Conservation (phyloP, 1,284 basidiomycete genomes). For the Rhodotorula sp. region DNA sequence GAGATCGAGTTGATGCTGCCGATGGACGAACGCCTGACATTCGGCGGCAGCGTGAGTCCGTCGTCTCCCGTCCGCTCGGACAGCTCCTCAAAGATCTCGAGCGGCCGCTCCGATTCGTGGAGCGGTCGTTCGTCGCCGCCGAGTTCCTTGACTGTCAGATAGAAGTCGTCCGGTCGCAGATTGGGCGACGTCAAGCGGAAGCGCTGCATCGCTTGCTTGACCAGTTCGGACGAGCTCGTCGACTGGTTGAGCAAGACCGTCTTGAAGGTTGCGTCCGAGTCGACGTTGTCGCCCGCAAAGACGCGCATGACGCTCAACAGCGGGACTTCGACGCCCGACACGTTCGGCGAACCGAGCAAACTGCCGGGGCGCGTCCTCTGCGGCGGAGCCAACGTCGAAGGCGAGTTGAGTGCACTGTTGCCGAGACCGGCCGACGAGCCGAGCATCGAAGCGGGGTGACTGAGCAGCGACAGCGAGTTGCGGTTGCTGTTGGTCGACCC, state of each 20-base stretch:
- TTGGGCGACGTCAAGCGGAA: constrained; percentile 66
- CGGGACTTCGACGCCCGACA: constrained; percentile 57
- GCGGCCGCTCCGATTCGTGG: constrained; percentile 69
- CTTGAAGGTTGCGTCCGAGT: constrained; percentile 95
- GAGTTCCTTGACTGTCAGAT: constrained; percentile 86
- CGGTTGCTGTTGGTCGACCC: constrained; percentile 15
- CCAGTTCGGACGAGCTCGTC: constrained; percentile 77
- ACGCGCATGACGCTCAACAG: constrained; percentile 91
- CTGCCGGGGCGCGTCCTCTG: constrained; percentile 53
- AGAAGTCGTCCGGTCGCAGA: constrained; percentile 66
- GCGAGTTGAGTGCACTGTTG: constrained; percentile 7
- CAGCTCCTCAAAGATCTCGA: constrained; percentile 80
- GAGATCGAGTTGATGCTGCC: constrained; percentile 88
- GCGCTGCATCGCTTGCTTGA: constrained; percentile 87
- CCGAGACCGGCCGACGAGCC: constrained; percentile 1
- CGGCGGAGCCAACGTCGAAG: constrained; percentile 18
- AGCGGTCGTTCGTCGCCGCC: constrained; percentile 73
- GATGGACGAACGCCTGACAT: constrained; percentile 86
- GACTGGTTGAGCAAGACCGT: constrained; percentile 87
- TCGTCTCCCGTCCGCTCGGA: constrained; percentile 57
- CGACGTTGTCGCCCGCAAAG: constrained; percentile 82
- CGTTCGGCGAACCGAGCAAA: constrained; percentile 53
- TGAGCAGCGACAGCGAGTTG: constrained; percentile 29
- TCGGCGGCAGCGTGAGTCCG: constrained; percentile 56
- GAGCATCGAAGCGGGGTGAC: constrained; percentile 13